Evolutionary conservation across 2,329 filamentous ascomycete species (phyloP).

Genomic region (Exutisphaerella laricina): DNA sequence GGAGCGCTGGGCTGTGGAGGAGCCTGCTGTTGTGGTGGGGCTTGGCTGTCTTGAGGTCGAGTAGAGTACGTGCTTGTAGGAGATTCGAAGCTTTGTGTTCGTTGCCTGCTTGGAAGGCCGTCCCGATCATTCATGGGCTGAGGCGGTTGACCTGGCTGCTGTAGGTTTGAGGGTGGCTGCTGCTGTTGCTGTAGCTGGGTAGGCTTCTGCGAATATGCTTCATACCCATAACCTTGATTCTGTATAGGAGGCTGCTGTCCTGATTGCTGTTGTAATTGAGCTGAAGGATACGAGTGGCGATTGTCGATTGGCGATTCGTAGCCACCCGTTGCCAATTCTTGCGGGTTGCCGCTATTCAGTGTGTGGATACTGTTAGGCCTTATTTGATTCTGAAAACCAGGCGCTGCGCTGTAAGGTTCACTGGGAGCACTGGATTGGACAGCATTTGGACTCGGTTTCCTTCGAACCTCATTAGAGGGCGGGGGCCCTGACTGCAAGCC

Average conservation of each 20-base stretch:
- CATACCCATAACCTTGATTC: conserved; percentile 19
- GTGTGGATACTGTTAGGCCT: conserved; percentile 36
- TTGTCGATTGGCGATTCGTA: conserved; percentile 46
- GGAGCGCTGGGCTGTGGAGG: conserved; percentile 25
- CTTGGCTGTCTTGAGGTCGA: conserved; percentile 18
- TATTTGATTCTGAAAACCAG: conserved; percentile 34
- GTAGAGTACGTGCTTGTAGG: conserved; percentile 27
- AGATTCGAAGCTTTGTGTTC: conserved; percentile 29
- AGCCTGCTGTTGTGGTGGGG: conserved; percentile 15
- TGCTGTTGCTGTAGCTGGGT: conserved; percentile 12
- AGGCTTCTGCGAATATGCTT: conserved; percentile 20
- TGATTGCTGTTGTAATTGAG: conserved; percentile 27
- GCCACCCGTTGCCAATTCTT: conserved; percentile 44
- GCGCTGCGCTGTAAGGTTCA: conserved; percentile 36
- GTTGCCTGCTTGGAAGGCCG: conserved; percentile 23
- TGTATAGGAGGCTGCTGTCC: conserved; percentile 11
- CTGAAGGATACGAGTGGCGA: conserved; percentile 36
- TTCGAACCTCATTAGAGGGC: conserved; percentile 14
- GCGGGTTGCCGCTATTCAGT: conserved; percentile 38
- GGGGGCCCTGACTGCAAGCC: conserved; percentile 24
- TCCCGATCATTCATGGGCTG: conserved; percentile 17
- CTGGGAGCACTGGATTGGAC: conserved; percentile 20
- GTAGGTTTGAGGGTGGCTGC: conserved; percentile 9
- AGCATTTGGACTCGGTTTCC: conserved; percentile 26
- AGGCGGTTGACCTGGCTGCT: conserved; percentile 13